Evolutionary conservation across 352 stramenopile genomes (phyloP), one percentile per base, ranked within the genome.

Genomic region (Globisporangium nunn): DNA sequence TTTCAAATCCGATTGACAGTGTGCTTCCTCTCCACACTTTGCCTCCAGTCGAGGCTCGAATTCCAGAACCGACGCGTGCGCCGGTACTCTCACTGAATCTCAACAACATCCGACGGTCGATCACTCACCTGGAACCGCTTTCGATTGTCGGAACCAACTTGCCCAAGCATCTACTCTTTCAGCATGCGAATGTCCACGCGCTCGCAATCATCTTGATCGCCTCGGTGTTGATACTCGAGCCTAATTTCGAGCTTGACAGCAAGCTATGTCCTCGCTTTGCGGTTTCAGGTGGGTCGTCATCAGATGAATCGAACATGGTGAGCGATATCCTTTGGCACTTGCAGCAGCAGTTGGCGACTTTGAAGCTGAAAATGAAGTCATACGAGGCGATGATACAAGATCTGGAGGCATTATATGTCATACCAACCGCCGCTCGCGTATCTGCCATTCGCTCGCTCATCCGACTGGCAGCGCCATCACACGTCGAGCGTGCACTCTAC

Each of bases 261-360:
- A 31, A 41, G 23, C 30, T 75, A 4, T 79, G 72, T 35, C 66
- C 68, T 10, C 72, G 72, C 2, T 66, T 76, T 35, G 72, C 62
- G 37, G 63, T 76, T 33, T 28, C 72, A 0, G 17, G 14, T 28
- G n/a, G 14, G 28, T 12, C 49, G 58, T 10, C 14, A 3, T 46
- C 23, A 18, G 54, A 1, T 17, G 40, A 11, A 11, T 23, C 14
- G 28, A 40, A 2, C 7, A 39, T 23, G 23, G 23, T 23, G 23
- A 23, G 12, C 37, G 73, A 85, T 28, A 37, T 88, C 30, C 57
- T 88, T 29, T 74, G 69, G 62, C 68, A 39, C 1, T 48, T 88
- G 0, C 78, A 88, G 45, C 66, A 67, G 11, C 72, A 81, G 35
- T 68, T 77, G 30, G 48, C 40, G 5, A 35, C 28, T 2, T 41